A percentile compares a stretch with the other conserved stretches of the same genome.
These are phyloP conservation scores for Penicillium lividum DNA, from an alignment of 495 filamentous ascomycete species.

Conservation along the genomic window DNA sequence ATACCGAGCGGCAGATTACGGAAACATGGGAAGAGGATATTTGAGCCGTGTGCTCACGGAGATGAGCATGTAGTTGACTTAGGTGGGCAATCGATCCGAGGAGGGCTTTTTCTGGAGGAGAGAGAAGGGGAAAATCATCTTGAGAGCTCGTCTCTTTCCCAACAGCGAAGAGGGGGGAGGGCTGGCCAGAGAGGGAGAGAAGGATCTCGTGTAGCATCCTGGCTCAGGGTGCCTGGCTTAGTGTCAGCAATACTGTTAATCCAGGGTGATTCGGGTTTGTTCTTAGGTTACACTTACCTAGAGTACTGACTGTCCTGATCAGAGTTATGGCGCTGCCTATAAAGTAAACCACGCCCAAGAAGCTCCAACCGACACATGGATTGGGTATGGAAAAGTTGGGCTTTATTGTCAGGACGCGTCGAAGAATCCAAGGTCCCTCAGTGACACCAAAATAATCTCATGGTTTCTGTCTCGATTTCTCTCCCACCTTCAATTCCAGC, in stretches of 20 bases:
- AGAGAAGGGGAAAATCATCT: slow-evolving; percentile 56
- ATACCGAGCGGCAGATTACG: slow-evolving; percentile 84
- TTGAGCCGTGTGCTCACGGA: slow-evolving; percentile 60
- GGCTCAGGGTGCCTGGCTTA: slow-evolving; percentile 31
- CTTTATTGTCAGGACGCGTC: neutral
- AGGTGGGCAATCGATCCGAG: slow-evolving; percentile 74
- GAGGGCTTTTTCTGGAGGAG: slow-evolving; percentile 78
- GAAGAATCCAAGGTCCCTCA: neutral
- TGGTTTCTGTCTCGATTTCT: neutral
- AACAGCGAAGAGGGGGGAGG: slow-evolving; percentile 74
- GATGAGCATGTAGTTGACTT: slow-evolving; percentile 69
- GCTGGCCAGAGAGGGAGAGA: slow-evolving; percentile 89
- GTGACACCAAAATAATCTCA: neutral
- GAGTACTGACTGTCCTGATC: slow-evolving; percentile 21
- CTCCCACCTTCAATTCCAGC: neutral
- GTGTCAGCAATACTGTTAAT: slow-evolving; percentile 3
- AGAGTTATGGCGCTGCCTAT: slow-evolving; percentile 40
- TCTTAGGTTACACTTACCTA: slow-evolving; percentile 20
- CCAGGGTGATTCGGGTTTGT: neutral
- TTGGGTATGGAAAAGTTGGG: slow-evolving; percentile 1
- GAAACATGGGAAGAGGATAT: slow-evolving; percentile 73
- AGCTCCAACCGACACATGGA: slow-evolving; percentile 55
- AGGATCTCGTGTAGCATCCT: slow-evolving; percentile 97
- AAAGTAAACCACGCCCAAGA: slow-evolving; percentile 47
- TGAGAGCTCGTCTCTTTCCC: slow-evolving; percentile 40